phyloP scores from a whole-genome alignment of 306 rosid species.

The Luffa acutangula region DNA sequence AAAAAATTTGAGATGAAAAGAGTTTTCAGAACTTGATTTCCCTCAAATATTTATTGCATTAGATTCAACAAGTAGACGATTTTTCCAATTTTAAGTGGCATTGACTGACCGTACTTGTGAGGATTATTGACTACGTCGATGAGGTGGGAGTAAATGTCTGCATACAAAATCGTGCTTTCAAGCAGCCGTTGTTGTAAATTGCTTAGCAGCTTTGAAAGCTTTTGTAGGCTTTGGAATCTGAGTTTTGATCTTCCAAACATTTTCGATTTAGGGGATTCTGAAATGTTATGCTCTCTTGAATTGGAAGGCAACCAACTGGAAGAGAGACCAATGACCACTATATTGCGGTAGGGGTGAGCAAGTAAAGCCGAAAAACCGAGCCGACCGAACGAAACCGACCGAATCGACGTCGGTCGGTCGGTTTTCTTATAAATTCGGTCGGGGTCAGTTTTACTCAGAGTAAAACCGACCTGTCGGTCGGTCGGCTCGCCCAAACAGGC shows the following conservation, averaged over 20 bases:
- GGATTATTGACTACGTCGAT: slow-evolving; percentile 40
- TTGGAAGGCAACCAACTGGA: slow-evolving; percentile 60
- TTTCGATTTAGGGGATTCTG: slow-evolving; percentile 6
- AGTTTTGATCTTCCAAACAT: slow-evolving; percentile 42
- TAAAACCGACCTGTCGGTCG: no score
- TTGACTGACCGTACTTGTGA: slow-evolving; percentile 29
- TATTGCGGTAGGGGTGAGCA: no score
- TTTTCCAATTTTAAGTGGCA: neutral
- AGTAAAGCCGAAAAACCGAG: no score
- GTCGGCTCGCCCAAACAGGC: no score
- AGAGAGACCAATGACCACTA: slow-evolving; percentile 41
- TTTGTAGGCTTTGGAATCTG: slow-evolving; percentile 41
- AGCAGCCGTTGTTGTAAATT: slow-evolving; percentile 26
- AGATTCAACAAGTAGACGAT: neutral
- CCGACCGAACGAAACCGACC: no score
- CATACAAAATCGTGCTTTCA: slow-evolving; percentile 31
- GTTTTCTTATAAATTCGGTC: no score
- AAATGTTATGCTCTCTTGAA: slow-evolving; percentile 34
- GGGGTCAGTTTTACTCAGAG: no score
- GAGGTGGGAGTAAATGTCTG: slow-evolving; percentile 23
- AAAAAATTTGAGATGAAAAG: neutral
- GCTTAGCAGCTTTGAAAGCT: slow-evolving; percentile 22
- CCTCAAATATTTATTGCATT: neutral
- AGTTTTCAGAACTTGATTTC: neutral
- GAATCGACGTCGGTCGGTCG: no score